Conservation (phyloP, 768 basidiomycete genomes). For the Boletus fagicola region DNA sequence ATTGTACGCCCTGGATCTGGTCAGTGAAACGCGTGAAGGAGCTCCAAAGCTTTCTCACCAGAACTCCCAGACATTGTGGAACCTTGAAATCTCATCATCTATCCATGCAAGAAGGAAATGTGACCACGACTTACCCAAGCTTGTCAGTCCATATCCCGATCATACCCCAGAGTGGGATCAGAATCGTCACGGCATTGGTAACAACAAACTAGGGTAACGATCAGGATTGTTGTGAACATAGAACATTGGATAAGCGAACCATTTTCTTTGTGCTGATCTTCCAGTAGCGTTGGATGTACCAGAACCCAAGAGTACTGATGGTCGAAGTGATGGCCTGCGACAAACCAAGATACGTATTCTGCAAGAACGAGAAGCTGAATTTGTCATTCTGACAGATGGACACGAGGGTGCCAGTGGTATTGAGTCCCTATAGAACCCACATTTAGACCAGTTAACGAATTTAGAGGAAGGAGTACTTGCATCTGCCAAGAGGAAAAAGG, state of each 20-base stretch:
- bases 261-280: conserved; percentile 81
- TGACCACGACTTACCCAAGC: conserved; percentile 51
- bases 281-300: conserved; percentile 79
- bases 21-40: neutral
- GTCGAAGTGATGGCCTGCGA: conserved; percentile 76
- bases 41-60: conserved; percentile 46
- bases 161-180: conserved; percentile 87
- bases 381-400: conserved; percentile 78
- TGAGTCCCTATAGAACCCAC: conserved; percentile 54
- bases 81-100: conserved; percentile 34
- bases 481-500: conserved; percentile 78
- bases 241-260: conserved; percentile 39
- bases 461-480: conserved; percentile 37
- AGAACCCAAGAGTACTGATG: conserved; percentile 69
- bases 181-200: conserved; percentile 70
- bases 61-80: conserved; percentile 86
- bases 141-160: conserved; percentile 78
- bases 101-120: neutral
- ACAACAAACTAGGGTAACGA: conserved; percentile 56
- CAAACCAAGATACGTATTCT: conserved; percentile 77
- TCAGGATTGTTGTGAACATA: neutral
- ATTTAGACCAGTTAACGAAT: neutral
- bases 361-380: conserved; percentile 76
- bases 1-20: conserved; percentile 63
- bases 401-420: conserved; percentile 75